Conservation (phyloP, 2,329 filamentous ascomycete genomes). For the Alternaria incomplexa region DNA sequence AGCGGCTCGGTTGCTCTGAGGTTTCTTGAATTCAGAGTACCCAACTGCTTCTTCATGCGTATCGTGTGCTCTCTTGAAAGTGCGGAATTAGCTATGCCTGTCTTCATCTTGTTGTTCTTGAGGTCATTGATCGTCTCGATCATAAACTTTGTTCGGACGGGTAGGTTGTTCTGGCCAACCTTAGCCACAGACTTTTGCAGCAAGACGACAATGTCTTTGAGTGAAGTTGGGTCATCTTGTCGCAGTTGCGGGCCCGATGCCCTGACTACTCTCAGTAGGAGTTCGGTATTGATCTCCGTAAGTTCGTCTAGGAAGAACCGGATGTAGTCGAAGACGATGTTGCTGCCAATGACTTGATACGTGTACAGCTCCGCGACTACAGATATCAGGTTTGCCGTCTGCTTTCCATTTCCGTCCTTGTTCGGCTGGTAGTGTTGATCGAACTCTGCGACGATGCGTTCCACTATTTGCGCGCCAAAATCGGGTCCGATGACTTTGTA, state of each 20-base stretch:
- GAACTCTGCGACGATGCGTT: conserved; percentile 78
- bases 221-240: conserved; percentile 82
- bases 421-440: conserved; percentile 65
- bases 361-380: conserved; percentile 88
- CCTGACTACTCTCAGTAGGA: conserved; percentile 85
- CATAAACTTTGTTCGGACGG: conserved; percentile 94
- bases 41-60: conserved; percentile 87
- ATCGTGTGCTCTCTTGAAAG: conserved; percentile 81
- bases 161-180: conserved; percentile 72
- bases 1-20: conserved; percentile 81
- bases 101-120: conserved; percentile 91
- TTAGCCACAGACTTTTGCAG: conserved; percentile 75
- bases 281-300: conserved; percentile 85
- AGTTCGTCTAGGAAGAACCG: conserved; percentile 76
- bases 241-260: conserved; percentile 78
- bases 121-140: conserved; percentile 94
- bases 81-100: conserved; percentile 71
- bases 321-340: conserved; percentile 89
- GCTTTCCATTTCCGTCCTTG: conserved; percentile 53
- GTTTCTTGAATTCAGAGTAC: conserved; percentile 72
- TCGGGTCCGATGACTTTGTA: conserved; percentile 89
- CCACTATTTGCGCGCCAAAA: conserved; percentile 85
- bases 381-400: conserved; percentile 78
- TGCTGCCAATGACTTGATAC: conserved; percentile 84
- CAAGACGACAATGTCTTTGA: conserved; percentile 86